Conservation (phyloP, 306 rosid species). For the Amphicarpaea edgeworthii region DNA sequence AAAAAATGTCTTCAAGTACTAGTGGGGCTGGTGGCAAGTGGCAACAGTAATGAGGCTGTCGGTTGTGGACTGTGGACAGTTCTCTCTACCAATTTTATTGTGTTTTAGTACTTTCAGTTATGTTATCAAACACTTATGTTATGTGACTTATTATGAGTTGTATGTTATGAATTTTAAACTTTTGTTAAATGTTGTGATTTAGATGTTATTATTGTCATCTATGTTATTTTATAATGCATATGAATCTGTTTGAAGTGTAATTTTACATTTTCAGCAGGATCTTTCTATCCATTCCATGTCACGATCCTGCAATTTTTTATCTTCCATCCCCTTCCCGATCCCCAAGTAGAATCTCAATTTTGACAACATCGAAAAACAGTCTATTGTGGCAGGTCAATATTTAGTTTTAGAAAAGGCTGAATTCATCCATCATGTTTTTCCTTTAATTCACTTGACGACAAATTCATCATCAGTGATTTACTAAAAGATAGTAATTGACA, state of each 20-base stretch:
- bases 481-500: background rate
- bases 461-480: background rate
- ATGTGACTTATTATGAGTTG: background rate
- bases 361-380: background rate
- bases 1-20: background rate
- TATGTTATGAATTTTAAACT: background rate
- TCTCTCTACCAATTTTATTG: background rate
- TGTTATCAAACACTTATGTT: background rate
- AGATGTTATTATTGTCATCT: background rate
- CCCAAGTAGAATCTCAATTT: background rate
- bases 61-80: background rate
- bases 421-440: background rate
- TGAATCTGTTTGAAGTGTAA: background rate
- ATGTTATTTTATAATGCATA: background rate
- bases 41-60: background rate
- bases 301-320: background rate
- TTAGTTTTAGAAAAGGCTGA: background rate
- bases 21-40: background rate
- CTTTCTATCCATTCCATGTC: background rate
- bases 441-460: background rate
- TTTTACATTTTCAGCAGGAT: background rate
- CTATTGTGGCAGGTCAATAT: background rate
- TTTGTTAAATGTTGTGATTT: background rate
- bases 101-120: background rate
- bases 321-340: background rate